Evolutionary conservation across 176 grass and related monocot genomes (phyloP).

Genomic region (Phragmites australis): DNA sequence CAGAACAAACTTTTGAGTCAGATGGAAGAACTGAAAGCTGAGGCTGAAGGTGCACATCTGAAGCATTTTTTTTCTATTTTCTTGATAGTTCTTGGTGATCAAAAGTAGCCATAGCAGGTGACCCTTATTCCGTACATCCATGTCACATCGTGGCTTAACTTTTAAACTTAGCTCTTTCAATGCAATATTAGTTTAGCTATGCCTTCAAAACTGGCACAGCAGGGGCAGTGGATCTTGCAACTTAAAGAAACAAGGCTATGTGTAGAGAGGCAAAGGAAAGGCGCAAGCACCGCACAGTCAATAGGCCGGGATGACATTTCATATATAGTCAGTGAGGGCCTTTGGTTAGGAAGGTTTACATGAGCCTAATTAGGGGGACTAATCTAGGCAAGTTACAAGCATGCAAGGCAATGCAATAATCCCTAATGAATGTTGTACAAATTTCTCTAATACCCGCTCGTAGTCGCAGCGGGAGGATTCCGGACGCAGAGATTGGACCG

Average conservation of each 20-base stretch:
- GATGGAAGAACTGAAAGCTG: constrained; percentile 78
- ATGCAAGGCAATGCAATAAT: too few relatives aligned
- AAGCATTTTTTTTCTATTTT: constrained; percentile 24
- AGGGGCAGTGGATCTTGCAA: background rate
- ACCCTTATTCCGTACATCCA: background rate
- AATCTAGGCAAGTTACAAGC: too few relatives aligned
- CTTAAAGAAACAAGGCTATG: constrained; percentile 4
- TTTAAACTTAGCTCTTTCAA: background rate
- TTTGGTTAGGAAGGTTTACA: too few relatives aligned
- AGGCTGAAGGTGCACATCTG: constrained; percentile 75
- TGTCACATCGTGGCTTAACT: constrained; percentile 11
- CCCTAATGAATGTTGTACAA: too few relatives aligned
- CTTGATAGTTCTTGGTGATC: constrained; percentile 1
- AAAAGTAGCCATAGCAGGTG: constrained; percentile 7
- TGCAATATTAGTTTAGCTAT: background rate
- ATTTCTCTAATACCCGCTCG: too few relatives aligned
- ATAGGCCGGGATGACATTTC: too few relatives aligned
- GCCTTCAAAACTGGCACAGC: background rate
- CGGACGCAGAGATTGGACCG: too few relatives aligned
- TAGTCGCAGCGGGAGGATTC: too few relatives aligned
- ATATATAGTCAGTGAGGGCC: too few relatives aligned
- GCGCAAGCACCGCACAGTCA: too few relatives aligned
- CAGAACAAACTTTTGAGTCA: constrained; percentile 64
- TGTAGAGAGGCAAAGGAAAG: too few relatives aligned
- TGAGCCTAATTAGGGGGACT: too few relatives aligned